Base-by-base conservation (phyloP, 2,329 filamentous ascomycete genomes). In the Fusarium domesticum region DNA sequence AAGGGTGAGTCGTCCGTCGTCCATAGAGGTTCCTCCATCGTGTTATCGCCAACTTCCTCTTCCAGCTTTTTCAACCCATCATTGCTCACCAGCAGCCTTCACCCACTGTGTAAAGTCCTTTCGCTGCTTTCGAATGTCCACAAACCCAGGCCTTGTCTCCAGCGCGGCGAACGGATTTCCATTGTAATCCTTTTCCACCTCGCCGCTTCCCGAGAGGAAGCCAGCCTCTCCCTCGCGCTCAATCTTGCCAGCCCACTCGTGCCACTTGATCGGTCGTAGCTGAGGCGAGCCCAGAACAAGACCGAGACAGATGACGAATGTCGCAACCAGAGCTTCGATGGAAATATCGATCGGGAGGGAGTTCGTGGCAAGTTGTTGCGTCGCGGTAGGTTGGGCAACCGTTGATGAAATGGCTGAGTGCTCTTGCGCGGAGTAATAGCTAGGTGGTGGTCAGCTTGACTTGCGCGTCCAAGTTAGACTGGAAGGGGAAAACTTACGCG, bases 361-460 rank as follows among this genome's bases (percentile, higher is more conserved):
- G 45, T 68, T 61, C 39, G 66, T 55, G 3, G 70, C 59, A 12
- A 70, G 61, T 16, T 69, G 60, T 20, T 73, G 68, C 4, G 75
- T 65, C 18, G 70, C 61, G 4, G 71, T 60, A 33, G 74, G 64
- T 20, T 72, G 70, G 34, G 72, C 64, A 41, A 74, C 67, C 25
- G 74, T 73, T 43, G 84, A 79, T 57, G 84, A 81, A 38, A 95
- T 79, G 17, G 83, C 76, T 6, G 89, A 86, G 71, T 96, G 88
- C 71, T 98, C 93, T 69, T 96, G 87, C 36, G 91, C 90, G 39
- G 93, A 98, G 71, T 97, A 98, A 71, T 91, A 95, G 53, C 93
- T 98, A 64, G 25, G 30, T 40, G 37, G 46, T 18, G 36, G 50
- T 63, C 42, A 60, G 47, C 32, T 38, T 20, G 31, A 28, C 23